Evolutionary conservation across 345 rosid species (phyloP), one percentile per base, ranked within the genome.

Genomic region (Lepidium sativum): DNA sequence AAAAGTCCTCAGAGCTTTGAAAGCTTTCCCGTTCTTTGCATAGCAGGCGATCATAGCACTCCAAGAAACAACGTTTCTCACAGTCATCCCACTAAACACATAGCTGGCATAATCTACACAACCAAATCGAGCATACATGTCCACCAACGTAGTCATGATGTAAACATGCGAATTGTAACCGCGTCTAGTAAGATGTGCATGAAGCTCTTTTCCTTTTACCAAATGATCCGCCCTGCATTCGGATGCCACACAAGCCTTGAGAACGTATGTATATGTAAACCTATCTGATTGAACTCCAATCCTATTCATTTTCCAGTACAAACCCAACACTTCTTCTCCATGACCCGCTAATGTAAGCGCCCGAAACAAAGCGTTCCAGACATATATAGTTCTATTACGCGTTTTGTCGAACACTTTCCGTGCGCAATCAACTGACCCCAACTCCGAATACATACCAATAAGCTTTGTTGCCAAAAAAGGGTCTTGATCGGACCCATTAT

Each of bases 401-500:
- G 78, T 85, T 89, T 80, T 77, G 75, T 89, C 96, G 68, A 89
- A 92, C 91, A 92, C 87, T 58, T 80, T 67, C 65, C 91, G 95
- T 14, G 86, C 97, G 40, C 77, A 60, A 35, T 80, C 82, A 9
- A 86, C 56, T 1, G 81, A 78, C 10, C 80, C 88, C 44, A 92
- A 63, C 44, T 69, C 71, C 0, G 91, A 75, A 15, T 89, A 92
- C 82, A 81, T 79, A 18, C 74, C 77, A 1, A 92, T 92, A 41
- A 92, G 96, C 69, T 92, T 92, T 33, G 98, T 92, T 7, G 85
- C 97, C 89, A 92, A 73, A 79, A 89, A 92, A 9, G 97, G 91
- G 37, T 92, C 98, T 71, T 87, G 89, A 66, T 77, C 98, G 21
- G 78, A 89, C 75, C 98, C 97, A 77, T 80, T 84, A 23, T 77